A percentile compares a stretch with the other conserved stretches of the same genome.
These are phyloP conservation scores for Backusella sp. DNA, from an alignment of 192 early-diverging fungal species.

Conservation along the genomic window DNA sequence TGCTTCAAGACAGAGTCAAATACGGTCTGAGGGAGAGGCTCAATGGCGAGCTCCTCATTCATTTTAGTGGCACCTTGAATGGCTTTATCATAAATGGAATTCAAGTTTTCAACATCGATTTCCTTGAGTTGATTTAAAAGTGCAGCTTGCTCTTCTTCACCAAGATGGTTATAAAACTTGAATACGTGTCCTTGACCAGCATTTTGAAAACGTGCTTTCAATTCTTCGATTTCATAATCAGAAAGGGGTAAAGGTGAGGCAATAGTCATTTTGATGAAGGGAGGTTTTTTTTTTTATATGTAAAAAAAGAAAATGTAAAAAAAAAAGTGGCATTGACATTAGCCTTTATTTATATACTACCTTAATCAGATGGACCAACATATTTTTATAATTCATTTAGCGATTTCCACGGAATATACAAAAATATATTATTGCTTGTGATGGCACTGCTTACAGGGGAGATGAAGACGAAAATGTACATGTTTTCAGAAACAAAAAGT, in stretches of 20 bases:
- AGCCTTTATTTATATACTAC: background rate
- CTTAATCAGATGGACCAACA: background rate
- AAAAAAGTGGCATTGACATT: background rate
- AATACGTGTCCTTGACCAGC: constrained; percentile 88
- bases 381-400: background rate
- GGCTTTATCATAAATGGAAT: constrained; percentile 71
- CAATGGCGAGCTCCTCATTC: constrained; percentile 40
- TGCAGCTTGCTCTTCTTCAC: constrained; percentile 45
- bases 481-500: constrained; percentile 2
- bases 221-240: constrained; percentile 7
- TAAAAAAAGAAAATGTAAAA: background rate
- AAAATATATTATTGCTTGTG: background rate
- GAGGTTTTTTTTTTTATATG: no score
- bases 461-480: background rate
- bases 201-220: constrained; percentile 41
- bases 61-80: constrained; percentile 32
- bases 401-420: constrained; percentile 7
- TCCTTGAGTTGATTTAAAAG: constrained; percentile 66
- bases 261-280: constrained; percentile 1
- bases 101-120: constrained; percentile 76
- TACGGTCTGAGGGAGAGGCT: constrained; percentile 64
- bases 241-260: background rate
- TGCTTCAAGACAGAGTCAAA: constrained; percentile 61
- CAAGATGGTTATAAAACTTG: constrained; percentile 70
- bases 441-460: background rate